phyloP scores from a whole-genome alignment of 768 basidiomycete genomes.

The Tulasnella sp. region DNA sequence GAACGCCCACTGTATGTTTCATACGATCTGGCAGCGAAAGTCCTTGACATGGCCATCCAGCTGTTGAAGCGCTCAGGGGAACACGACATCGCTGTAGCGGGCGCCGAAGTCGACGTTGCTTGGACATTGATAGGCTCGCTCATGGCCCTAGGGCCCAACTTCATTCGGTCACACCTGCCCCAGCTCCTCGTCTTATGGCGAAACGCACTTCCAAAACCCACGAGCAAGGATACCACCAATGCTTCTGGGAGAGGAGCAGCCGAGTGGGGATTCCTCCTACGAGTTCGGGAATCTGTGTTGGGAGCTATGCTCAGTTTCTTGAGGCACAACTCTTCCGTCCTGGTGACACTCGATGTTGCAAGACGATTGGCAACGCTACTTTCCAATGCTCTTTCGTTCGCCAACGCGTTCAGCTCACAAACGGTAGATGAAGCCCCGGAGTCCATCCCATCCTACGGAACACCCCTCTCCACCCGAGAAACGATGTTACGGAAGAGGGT shows the following conservation, averaged over 20 bases:
- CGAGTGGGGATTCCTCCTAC: conserved; percentile 86
- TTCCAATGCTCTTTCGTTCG: conserved; percentile 80
- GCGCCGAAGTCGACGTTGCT: conserved; percentile 80
- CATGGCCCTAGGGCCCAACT: conserved; percentile 86
- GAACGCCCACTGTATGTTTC: conserved; percentile 86
- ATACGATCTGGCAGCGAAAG: conserved; percentile 81
- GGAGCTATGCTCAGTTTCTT: conserved; percentile 83
- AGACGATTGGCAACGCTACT: conserved; percentile 77
- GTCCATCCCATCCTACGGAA: conserved; percentile 21
- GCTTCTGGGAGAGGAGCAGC: conserved; percentile 49
- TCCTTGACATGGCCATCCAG: conserved; percentile 80
- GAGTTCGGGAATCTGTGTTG: conserved; percentile 81
- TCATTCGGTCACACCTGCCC: conserved; percentile 84
- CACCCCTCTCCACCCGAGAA: conserved; percentile 64
- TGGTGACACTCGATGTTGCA: conserved; percentile 85
- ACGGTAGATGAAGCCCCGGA: conserved; percentile 53
- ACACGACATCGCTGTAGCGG: conserved; percentile 72
- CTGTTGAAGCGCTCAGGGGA: conserved; percentile 85
- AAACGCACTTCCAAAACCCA: conserved; percentile 91
- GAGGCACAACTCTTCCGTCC: conserved; percentile 54
- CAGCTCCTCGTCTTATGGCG: conserved; percentile 94
- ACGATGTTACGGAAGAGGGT: conserved; percentile 71
- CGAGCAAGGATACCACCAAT: conserved; percentile 62
- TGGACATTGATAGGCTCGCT: conserved; percentile 87
- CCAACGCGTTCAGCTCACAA: conserved; percentile 65